These are phyloP conservation scores for Rubia balearica DNA, from an alignment of 305 asterid species.

Conservation along the genomic window DNA sequence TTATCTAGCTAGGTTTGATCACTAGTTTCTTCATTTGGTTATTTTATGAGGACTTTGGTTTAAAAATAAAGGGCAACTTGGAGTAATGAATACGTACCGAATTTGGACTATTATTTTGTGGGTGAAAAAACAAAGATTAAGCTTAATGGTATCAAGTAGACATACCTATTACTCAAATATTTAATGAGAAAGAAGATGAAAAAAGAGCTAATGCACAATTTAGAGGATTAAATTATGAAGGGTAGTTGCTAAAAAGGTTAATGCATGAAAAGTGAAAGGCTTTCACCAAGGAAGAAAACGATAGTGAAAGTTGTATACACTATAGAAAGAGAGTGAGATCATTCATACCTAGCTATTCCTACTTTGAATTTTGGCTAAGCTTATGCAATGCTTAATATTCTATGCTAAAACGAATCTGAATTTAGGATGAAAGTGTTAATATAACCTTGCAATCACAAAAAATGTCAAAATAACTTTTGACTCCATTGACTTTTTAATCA, in stretches of 20 bases:
- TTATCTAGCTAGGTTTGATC: too few relatives aligned
- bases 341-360: background rate
- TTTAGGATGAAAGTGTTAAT: too few relatives aligned
- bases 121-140: background rate
- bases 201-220: background rate
- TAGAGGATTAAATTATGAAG: background rate
- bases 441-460: too few relatives aligned
- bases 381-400: too few relatives aligned
- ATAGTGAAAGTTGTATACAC: background rate
- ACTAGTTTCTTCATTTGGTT: too few relatives aligned
- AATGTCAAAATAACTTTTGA: too few relatives aligned
- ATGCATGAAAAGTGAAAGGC: background rate
- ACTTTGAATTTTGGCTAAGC: background rate
- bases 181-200: background rate
- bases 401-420: too few relatives aligned
- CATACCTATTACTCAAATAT: background rate
- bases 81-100: background rate
- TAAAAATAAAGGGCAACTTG: background rate
- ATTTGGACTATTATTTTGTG: background rate
- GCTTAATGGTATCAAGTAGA: background rate
- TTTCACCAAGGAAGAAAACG: background rate
- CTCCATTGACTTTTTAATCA: too few relatives aligned
- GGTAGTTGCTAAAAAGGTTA: background rate
- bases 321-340: background rate
- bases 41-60: background rate